Base-by-base conservation (phyloP, 495 filamentous ascomycete species). In the Pseudoneurospora amorphoporcata region DNA sequence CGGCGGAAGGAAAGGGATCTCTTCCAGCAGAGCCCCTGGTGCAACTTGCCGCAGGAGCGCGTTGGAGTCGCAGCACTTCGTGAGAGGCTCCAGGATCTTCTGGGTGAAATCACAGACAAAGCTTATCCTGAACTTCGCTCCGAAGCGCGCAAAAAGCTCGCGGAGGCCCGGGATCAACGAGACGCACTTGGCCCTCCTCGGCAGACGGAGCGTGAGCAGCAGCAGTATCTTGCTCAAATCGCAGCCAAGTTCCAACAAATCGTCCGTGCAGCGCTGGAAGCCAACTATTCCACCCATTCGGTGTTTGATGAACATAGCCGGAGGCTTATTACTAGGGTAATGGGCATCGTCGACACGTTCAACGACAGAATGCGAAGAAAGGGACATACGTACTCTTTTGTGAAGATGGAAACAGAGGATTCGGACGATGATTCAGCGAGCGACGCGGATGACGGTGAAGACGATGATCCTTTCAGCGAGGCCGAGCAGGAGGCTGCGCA, bases 41-140 rank as follows among this genome's bases (percentile, higher is more conserved):
- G 74, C 38, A 72, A 72, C 8, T 71, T 90, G 4, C 75, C 77
- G 1, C 72, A 77, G 32, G 86, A 86, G 39, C 75, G 82, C 9
- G 83, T 85, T 47, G 89, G 89, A 0, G 83, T 89, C 19, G 47
- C 72, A 1, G 81, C 88, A 0, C 76, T 91, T 4, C 81, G 77
- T 68, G 69, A 69, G 8, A 83, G 83, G 4, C 77, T 89, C 0
- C 70, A 77, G 1, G 79, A 83, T 17, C 78, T 86, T 0, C 78
- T 89, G 4, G 78, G 76, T 4, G 75, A 82, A 2, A 80, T 84
- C 74, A 81, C 85, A 3, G 77, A 81, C 7, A 78, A 79, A 0
- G 85, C 83, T 70, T 90, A 89, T 76, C 84, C 86, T 4, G 77
- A 77, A 43, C 79, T 89, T 2, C 78, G 79, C 37, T 58, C 70